Percentiles rank a stretch among this genome's conserved stretches.
These are phyloP conservation scores for Gentiana macrophylla DNA, from an alignment of 257 asterid species.

Conservation along the genomic window DNA sequence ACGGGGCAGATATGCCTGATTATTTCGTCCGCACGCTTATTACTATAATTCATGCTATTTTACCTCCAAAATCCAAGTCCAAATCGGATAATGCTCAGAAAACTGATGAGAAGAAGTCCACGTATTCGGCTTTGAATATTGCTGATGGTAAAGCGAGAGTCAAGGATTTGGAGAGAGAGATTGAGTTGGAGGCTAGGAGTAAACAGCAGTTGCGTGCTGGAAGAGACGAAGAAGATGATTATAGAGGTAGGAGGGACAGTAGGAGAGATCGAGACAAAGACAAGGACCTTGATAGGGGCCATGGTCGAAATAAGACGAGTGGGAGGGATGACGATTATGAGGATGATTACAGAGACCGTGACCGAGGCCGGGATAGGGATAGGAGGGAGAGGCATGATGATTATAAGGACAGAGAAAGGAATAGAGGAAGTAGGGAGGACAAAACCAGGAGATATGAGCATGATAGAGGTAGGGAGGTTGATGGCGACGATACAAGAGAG, in stretches of 20 bases:
- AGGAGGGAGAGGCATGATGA: slow-evolving; percentile 20
- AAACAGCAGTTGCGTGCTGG: slow-evolving; percentile 19
- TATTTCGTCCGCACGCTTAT: slow-evolving; percentile 72
- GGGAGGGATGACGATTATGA: slow-evolving; percentile 7
- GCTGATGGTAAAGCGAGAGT: slow-evolving; percentile 61
- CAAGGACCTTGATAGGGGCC: slow-evolving; percentile 2
- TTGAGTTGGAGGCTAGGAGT: slow-evolving; percentile 47
- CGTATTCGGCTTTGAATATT: slow-evolving; percentile 50
- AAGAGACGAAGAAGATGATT: slow-evolving; percentile 25
- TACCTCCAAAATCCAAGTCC: slow-evolving; percentile 46
- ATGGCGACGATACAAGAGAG: slow-evolving; percentile 32
- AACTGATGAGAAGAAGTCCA: slow-evolving; percentile 26
- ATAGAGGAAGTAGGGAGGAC: slow-evolving; percentile 19
- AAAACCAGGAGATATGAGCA: slow-evolving; percentile 17
- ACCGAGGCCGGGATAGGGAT: slow-evolving; percentile 22
- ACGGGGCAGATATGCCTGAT: slow-evolving; percentile 84
- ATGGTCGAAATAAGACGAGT: slow-evolving; percentile 14
- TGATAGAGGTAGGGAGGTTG: slow-evolving; percentile 6
- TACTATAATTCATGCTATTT: slow-evolving; percentile 72
- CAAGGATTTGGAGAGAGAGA: slow-evolving; percentile 78
- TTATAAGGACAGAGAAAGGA: slow-evolving; percentile 15
- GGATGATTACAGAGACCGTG: slow-evolving; percentile 10
- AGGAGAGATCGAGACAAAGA: slow-evolving; percentile 8
- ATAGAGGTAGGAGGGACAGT: slow-evolving; percentile 12
- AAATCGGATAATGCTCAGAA: slow-evolving; percentile 27